Base-by-base conservation (phyloP, 2,329 filamentous ascomycete species). In the Epichloe bromicola region DNA sequence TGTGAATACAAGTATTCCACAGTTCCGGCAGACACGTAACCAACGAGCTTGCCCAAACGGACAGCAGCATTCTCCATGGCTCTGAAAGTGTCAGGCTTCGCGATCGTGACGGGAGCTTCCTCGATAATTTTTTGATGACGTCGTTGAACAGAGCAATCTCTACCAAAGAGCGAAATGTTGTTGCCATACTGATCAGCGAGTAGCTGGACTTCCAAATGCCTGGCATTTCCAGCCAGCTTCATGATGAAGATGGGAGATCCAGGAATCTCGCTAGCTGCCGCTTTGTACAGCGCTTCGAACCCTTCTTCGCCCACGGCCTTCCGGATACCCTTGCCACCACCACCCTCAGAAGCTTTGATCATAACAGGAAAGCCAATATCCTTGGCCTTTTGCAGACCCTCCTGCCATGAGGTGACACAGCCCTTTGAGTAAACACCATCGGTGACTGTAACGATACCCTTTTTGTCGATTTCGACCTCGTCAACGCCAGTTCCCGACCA, bases 171-270 rank as follows among this genome's bases (percentile, higher is more conserved):
- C 8, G 93, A 98, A 66, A 98, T 96, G 74, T 97, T 97, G 80
- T 98, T 96, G 65, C 94, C 93, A 68, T 98, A 98, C 77, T 98
- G 89, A 74, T 98, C 94, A 57, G 93, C 94, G 50, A 98, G 78
- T 58, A 98, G 76, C 73, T 98, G 93, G 53, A 98, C 94, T 71
- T 98, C 93, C 72, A 98, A 75, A 78, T 98, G 93, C 60, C 93
- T 79, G 40, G 93, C 93, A 66, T 95, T 95, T 60, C 91, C 93
- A 47, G 93, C 93, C 56, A 98, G 76, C 81, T 98, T 96, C 93
- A 98, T 98, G 74, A 98, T 95, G 79, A 98, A 98, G 71, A 98
- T 98, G 59, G 94, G 93, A 33, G 93, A 98, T 46, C 94, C 94
- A 11, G 93, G 94, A 59, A 98, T 97, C 70, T 98, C 94, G 68